Percentiles rank a stretch among this genome's conserved stretches.
phyloP scores from a whole-genome alignment of 2,329 filamentous ascomycete genomes.

The Septoria petroselini region DNA sequence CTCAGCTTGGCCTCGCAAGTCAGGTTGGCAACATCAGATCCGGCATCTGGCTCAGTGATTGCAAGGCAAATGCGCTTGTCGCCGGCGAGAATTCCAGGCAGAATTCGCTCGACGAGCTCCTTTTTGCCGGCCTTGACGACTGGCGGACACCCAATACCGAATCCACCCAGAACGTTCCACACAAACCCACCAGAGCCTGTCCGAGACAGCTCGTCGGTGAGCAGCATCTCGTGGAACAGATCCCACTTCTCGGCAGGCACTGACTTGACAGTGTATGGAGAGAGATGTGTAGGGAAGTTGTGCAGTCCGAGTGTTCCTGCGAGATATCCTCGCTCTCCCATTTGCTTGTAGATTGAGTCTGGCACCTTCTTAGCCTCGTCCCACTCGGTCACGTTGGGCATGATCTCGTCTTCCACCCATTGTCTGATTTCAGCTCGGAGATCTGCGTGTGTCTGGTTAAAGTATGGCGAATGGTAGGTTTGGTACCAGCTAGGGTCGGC shows the following conservation, averaged over 20 bases:
- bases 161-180: conserved; percentile 96
- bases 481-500: conserved; percentile 77
- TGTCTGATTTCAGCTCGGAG: conserved; percentile 86
- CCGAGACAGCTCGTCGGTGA: conserved; percentile 92
- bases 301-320: conserved; percentile 83
- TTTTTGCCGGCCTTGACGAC: conserved; percentile 89
- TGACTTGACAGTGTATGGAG: conserved; percentile 66
- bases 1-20: conserved; percentile 93
- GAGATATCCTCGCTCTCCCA: conserved; percentile 89
- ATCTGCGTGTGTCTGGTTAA: conserved; percentile 88
- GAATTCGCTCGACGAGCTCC: conserved; percentile 76
- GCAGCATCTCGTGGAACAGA: conserved; percentile 92
- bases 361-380: conserved; percentile 92
- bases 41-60: conserved; percentile 74
- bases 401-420: conserved; percentile 86
- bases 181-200: conserved; percentile 87
- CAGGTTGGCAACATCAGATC: conserved; percentile 82
- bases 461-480: conserved; percentile 87
- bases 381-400: conserved; percentile 92
- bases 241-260: conserved; percentile 91
- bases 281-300: conserved; percentile 70
- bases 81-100: conserved; percentile 82
- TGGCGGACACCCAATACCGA: conserved; percentile 89
- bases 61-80: conserved; percentile 97
- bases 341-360: conserved; percentile 85